Percentiles rank a stretch among this genome's conserved stretches.
These are phyloP conservation scores for Candida coquimbonensis DNA, from an alignment of 805 yeast genomes.

Conservation along the genomic window DNA sequence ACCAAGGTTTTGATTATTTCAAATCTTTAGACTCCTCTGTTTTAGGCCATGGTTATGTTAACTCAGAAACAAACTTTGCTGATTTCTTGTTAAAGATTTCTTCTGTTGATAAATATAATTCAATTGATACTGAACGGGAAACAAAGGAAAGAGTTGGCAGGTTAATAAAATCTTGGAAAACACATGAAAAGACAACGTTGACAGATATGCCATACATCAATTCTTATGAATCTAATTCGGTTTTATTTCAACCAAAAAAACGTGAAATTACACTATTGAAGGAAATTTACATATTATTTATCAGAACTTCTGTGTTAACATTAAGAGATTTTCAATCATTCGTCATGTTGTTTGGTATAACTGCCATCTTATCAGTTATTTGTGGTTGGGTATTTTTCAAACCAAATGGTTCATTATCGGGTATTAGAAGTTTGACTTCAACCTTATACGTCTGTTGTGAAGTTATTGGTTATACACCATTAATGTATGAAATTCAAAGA, in stretches of 20 bases:
- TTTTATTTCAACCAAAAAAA: slow-evolving; percentile 10
- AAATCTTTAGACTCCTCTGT: slow-evolving; percentile 34
- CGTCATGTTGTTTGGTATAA: slow-evolving; percentile 36
- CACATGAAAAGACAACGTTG: slow-evolving; percentile 1
- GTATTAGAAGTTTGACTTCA: slow-evolving; percentile 54
- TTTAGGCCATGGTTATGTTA: slow-evolving; percentile 31
- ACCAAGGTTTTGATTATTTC: slow-evolving; percentile 48
- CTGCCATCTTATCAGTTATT: slow-evolving; percentile 44
- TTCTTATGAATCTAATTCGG: slow-evolving; percentile 4
- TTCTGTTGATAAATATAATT: slow-evolving; percentile 42
- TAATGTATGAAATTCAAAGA: slow-evolving; percentile 53
- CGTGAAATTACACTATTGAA: slow-evolving; percentile 29
- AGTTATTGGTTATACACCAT: slow-evolving; percentile 46
- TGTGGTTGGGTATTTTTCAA: slow-evolving; percentile 73
- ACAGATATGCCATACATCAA: background rate
- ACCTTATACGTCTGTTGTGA: slow-evolving; percentile 47
- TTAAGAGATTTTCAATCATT: slow-evolving; percentile 45
- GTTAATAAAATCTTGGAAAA: slow-evolving; percentile 11
- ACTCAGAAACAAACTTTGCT: slow-evolving; percentile 43
- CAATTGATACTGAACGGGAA: slow-evolving; percentile 26
- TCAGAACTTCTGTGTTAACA: slow-evolving; percentile 40
- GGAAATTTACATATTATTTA: slow-evolving; percentile 39
- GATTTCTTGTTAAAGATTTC: slow-evolving; percentile 53
- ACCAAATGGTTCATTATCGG: slow-evolving; percentile 53
- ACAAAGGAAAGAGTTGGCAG: slow-evolving; percentile 24